Evolutionary conservation across 2,329 filamentous ascomycete genomes (phyloP).

Genomic region (Diaporthe sp.): DNA sequence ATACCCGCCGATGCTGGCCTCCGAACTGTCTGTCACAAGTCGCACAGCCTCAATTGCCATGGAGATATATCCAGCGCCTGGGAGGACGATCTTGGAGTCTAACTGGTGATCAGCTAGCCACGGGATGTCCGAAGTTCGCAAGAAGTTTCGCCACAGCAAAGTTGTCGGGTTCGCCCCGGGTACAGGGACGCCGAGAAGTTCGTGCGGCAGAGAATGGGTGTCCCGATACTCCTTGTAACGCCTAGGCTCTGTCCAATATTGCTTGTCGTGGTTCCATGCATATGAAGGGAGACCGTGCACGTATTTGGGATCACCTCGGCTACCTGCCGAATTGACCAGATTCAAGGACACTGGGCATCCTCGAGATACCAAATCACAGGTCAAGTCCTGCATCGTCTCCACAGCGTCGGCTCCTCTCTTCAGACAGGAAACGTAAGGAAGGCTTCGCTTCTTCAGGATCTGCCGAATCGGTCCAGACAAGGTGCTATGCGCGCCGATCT

Average conservation of each 20-base stretch:
- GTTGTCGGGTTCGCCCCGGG: slow-evolving; percentile 47
- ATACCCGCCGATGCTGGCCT: slow-evolving; percentile 19
- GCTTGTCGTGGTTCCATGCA: slow-evolving; percentile 59
- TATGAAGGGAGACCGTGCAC: too few species aligned
- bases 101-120: slow-evolving; percentile 30
- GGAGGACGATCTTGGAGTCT: slow-evolving; percentile 1
- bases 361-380: too few species aligned
- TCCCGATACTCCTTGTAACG: too few species aligned
- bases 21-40: too few species aligned
- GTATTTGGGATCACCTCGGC: too few species aligned
- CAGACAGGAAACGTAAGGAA: slow-evolving; percentile 46
- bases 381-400: slow-evolving; percentile 46
- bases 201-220: slow-evolving; percentile 54
- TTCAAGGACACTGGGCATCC: too few species aligned
- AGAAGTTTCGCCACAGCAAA: slow-evolving; percentile 51
- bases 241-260: slow-evolving; percentile 54
- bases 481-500: neutral
- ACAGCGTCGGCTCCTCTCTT: slow-evolving; percentile 34
- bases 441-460: too few species aligned
- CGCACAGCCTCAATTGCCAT: slow-evolving; percentile 37
- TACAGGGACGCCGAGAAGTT: slow-evolving; percentile 52
- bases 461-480: too few species aligned
- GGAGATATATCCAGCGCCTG: slow-evolving; percentile 26
- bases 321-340: too few species aligned
- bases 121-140: slow-evolving; percentile 41